Base-by-base conservation (phyloP, 176 grass and related monocot genomes). In the Eleusine indica region DNA sequence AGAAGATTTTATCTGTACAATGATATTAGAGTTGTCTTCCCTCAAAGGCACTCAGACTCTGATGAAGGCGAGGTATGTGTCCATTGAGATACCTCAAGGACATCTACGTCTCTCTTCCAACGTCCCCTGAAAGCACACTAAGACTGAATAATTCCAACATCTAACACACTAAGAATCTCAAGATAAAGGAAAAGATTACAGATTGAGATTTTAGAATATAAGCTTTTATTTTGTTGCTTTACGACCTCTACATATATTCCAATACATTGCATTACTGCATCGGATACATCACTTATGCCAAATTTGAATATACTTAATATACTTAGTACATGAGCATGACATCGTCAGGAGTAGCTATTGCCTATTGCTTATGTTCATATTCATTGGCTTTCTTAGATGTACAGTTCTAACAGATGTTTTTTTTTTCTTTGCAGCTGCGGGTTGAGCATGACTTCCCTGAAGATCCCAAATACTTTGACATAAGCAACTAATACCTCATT, bases 1-100 rank as follows among this genome's bases (percentile, higher is more conserved):
- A 93, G 91, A 66, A 86, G 89, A 63, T 99, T 88, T 81, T 99
- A 94, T 85, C 66, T 99, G 52, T 99, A 99, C 81, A 99, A 94
- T 83, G 96, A 99, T 90, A 77, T 99, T 74, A 89, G 93, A 80
- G 96, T 94, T 71, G 96, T 99, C 75, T 99, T 99, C 58, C 96
- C 96, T 47, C 96, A 99, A 57, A 88, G 96, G 40, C 96, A 99
- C 57, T 92, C 96, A 41, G 96, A 99, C 79, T 78, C 91, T 72
- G 93, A 99, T 6, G 96, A 99, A 87, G 96, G 96, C 80, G 64
- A 94, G 93, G 96, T 99, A 90, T 85, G 80, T 83, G 82, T 16
- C 53, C 65, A 79, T 28, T 87, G 70, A 74, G 48, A 65, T 76
- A 40, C 38, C 17, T 87, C 42, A 13, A 71, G 42, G 5, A 38